Conservation (phyloP, 768 basidiomycete genomes). For the Amanita fuliginea region DNA sequence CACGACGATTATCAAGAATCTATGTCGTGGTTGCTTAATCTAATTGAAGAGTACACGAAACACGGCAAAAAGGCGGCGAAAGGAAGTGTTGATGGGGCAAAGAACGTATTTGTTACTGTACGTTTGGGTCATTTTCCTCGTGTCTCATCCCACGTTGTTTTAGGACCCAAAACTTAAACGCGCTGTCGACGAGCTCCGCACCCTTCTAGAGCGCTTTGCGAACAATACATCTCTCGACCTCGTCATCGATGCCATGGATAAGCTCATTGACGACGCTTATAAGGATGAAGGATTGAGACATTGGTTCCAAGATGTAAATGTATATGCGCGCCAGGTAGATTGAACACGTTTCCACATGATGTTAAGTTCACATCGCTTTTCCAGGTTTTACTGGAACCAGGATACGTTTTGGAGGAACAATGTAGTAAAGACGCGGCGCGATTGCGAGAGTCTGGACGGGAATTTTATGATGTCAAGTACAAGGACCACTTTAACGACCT, state of each 20-base stretch:
- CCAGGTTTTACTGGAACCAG: conserved; percentile 68
- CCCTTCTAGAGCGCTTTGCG: conserved; percentile 86
- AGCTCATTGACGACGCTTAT: conserved; percentile 62
- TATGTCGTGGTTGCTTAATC: conserved; percentile 60
- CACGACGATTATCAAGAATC: conserved; percentile 84
- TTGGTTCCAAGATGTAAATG: conserved; percentile 60
- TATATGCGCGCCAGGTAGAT: conserved; percentile 52
- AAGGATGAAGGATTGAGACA: conserved; percentile 62
- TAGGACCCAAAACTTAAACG: conserved; percentile 47
- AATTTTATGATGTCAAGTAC: conserved; percentile 63
- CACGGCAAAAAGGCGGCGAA: conserved; percentile 28
- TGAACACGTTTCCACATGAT: conserved; percentile 4
- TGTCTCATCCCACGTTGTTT: not conserved
- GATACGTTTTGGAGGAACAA: conserved; percentile 75
- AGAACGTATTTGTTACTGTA: conserved; percentile 1
- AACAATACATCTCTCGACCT: conserved; percentile 55
- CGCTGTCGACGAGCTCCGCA: conserved; percentile 56
- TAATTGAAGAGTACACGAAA: conserved; percentile 48
- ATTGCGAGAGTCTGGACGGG: conserved; percentile 59
- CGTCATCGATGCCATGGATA: conserved; percentile 60
- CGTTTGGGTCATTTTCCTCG: not conserved
- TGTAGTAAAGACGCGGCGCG: conserved; percentile 53
- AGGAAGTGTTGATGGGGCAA: conserved; percentile 12
- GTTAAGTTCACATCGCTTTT: not conserved
- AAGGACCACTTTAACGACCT: conserved; percentile 72